These are phyloP conservation scores for Talinum fruticosum DNA, from an alignment of 148 eudicot genomes.

Conservation along the genomic window DNA sequence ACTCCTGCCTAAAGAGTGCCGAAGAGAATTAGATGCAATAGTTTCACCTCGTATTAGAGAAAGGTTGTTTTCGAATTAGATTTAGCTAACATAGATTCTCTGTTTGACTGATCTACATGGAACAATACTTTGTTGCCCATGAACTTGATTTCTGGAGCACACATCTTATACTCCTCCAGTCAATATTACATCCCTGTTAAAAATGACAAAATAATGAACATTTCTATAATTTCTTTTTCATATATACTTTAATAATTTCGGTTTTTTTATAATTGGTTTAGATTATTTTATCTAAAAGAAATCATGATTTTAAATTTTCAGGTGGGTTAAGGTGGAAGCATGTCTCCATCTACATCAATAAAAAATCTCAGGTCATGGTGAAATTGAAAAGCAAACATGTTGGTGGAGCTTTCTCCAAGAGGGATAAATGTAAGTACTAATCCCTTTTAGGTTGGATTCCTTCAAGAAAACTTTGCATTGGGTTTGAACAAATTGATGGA, in stretches of 20 bases:
- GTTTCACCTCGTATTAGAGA: too few relatives aligned
- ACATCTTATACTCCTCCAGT: too few relatives aligned
- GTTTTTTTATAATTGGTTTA: too few relatives aligned
- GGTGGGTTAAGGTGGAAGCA: constrained; percentile 67
- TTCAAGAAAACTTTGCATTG: too few relatives aligned
- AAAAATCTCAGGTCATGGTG: constrained; percentile 63
- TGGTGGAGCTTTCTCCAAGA: constrained; percentile 83
- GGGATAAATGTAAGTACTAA: constrained; percentile 62
- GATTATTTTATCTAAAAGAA: background rate
- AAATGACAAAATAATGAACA: too few relatives aligned
- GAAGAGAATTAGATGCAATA: too few relatives aligned
- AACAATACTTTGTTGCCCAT: constrained; percentile 20
- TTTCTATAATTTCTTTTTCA: too few relatives aligned
- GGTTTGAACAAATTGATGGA: too few relatives aligned
- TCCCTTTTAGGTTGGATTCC: background rate
- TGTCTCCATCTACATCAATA: constrained; percentile 70
- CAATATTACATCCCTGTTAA: too few relatives aligned
- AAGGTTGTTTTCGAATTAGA: too few relatives aligned
- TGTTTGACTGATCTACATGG: background rate
- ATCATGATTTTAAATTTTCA: constrained; percentile 27
- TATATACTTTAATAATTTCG: too few relatives aligned
- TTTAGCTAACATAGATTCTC: background rate
- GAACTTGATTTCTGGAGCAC: background rate
- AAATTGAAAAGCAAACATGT: constrained; percentile 84
- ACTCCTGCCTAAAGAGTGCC: too few relatives aligned